Conservation (phyloP, 2,329 filamentous ascomycete species). For the Apiospora marii region DNA sequence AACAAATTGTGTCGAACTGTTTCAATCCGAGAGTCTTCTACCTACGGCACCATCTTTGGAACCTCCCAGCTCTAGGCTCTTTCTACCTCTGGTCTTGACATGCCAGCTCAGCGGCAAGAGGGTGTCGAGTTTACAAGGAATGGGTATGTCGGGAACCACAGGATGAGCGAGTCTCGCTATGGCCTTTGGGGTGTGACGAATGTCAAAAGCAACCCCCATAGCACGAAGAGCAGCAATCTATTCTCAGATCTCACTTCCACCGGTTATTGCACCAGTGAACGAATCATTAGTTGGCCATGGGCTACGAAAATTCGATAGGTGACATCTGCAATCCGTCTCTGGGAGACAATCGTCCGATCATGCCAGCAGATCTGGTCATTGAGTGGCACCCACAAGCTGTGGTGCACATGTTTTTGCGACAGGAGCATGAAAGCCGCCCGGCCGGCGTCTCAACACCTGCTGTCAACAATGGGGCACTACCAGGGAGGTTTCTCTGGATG, state of each 20-base stretch:
- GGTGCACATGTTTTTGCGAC: conserved; percentile 7
- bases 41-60: not conserved
- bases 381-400: not conserved
- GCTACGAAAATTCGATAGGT: not conserved
- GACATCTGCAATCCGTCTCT: not conserved
- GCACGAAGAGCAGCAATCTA: not conserved
- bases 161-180: not conserved
- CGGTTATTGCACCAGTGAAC: not conserved
- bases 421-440: conserved; percentile 13
- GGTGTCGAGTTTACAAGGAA: not conserved
- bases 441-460: conserved; percentile 9
- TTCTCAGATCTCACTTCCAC: not conserved
- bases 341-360: conserved; percentile 2
- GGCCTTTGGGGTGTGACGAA: not conserved
- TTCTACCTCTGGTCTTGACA: not conserved
- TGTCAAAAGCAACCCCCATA: not conserved
- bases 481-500: not conserved
- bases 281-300: not conserved
- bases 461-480: not conserved
- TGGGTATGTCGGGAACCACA: not conserved
- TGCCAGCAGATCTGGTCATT: conserved; percentile 9
- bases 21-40: not conserved
- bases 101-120: not conserved
- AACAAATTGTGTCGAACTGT: not conserved
- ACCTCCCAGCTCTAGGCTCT: too few species aligned